Conservation (phyloP, 106 monocot genomes). For the Apostasia shenzhenica region DNA sequence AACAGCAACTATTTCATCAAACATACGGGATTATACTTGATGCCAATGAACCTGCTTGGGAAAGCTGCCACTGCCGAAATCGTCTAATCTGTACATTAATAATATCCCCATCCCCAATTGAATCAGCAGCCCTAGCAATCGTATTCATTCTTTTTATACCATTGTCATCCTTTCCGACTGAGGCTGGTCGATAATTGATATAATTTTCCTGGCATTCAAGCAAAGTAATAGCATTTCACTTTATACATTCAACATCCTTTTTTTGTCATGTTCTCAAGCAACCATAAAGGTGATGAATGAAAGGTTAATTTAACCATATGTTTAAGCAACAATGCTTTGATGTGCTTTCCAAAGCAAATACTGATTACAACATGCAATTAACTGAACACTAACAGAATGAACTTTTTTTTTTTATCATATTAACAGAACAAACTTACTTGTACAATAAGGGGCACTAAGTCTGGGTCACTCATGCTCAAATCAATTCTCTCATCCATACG, state of each 20-base stretch:
- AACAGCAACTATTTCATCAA: neutral
- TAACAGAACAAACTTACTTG: conserved; percentile 47
- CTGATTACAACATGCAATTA: too few relatives aligned
- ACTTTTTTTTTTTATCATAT: neutral
- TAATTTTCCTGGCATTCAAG: conserved; percentile 80
- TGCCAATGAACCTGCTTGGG: conserved; percentile 76
- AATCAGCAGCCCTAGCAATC: conserved; percentile 82
- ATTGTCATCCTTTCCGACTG: conserved; percentile 74
- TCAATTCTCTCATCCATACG: conserved; percentile 97
- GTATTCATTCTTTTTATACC: conserved; percentile 80
- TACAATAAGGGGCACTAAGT: conserved; percentile 91
- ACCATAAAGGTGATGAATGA: neutral
- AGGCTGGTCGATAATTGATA: conserved; percentile 83
- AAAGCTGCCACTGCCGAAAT: conserved; percentile 96
- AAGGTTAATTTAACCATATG: neutral
- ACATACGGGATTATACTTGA: conserved; percentile 93
- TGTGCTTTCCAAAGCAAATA: too few relatives aligned
- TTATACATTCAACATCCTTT: neutral
- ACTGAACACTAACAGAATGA: too few relatives aligned
- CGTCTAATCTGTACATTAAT: conserved; percentile 92
- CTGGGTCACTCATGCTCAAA: conserved; percentile 97
- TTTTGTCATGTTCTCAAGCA: neutral
- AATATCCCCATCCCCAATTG: conserved; percentile 84
- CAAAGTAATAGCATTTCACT: conserved; percentile 3
- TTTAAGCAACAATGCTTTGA: too few relatives aligned